phyloP scores from a whole-genome alignment of 2,329 filamentous ascomycete genomes.

The Thermothelomyces thermophilus region DNA sequence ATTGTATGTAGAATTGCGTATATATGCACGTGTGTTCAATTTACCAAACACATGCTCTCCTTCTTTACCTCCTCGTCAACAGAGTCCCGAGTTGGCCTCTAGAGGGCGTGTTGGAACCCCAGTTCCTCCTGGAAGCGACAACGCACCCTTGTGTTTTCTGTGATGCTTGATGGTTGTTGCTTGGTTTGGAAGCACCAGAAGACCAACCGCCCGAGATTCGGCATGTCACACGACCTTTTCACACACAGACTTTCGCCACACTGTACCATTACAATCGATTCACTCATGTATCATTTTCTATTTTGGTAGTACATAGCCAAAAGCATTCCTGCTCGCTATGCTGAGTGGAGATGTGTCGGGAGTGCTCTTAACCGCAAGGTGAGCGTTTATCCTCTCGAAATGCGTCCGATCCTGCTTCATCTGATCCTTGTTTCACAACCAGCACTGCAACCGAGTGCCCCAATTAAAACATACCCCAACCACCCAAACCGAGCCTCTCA shows the following conservation, averaged over 20 bases:
- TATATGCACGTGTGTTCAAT: too few relatives aligned
- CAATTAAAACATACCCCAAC: neutral
- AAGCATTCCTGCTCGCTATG: conserved; percentile 8
- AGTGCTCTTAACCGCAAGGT: neutral
- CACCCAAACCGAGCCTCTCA: conserved; percentile 9
- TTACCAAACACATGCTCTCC: too few relatives aligned
- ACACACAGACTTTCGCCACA: neutral
- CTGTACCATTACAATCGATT: neutral
- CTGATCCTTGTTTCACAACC: neutral
- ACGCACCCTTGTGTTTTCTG: too few relatives aligned
- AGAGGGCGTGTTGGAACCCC: too few relatives aligned
- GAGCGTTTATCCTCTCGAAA: neutral
- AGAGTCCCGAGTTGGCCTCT: too few relatives aligned
- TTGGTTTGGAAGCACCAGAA: neutral
- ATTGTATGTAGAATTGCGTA: too few relatives aligned
- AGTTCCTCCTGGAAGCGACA: too few relatives aligned
- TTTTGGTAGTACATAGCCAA: conserved; percentile 2
- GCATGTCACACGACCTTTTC: neutral
- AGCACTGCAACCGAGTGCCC: neutral
- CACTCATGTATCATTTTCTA: neutral
- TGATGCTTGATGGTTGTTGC: too few relatives aligned
- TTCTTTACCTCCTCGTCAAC: too few relatives aligned
- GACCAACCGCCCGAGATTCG: too few relatives aligned
- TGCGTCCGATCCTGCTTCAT: neutral
- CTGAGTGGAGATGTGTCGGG: conserved; percentile 14